Base-by-base conservation (phyloP, 2,329 filamentous ascomycete genomes). In the Chaetomium strumarium region DNA sequence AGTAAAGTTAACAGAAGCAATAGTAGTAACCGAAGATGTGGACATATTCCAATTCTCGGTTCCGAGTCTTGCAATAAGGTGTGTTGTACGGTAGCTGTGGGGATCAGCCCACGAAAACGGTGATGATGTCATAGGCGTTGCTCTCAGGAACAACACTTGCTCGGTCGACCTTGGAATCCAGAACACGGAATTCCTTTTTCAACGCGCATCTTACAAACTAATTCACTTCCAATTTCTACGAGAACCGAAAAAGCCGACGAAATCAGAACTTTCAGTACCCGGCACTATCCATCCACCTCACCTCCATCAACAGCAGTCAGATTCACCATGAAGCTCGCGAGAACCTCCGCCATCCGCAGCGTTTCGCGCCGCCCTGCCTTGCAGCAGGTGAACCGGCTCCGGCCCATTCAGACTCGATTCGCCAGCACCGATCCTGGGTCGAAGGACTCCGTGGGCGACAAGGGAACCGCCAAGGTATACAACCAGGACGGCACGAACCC, bases 401-500 rank as follows among this genome's bases (percentile, higher is more conserved):
- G 31, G 16, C 46, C 33, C 8, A 24, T n/a, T 12, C 39, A 51
- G 2, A 37, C 24, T 11, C 48, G 55, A 2, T 40, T 53, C 16
- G 45, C 36, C 10, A 52, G 39, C 48, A 54, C 47, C 29, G 33
- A 38, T 12, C 29, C 47, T 4, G 34, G 34, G 11, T 47, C 49
- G 8, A 46, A 37, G 14, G 42, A 31, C 8, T 34, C 45, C 2
- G 52, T 55, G 9, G 55, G 50, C 2, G 48, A 59, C 33, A 57
- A 57, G 38, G 53, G 51, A 1, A 54, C 53, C 1, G 43, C 48
- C 8, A 55, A 59, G 39, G 46, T 38, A 34, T 59, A 57, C 46
- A 53, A 59, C 48, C 55, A 57, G 51, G 57, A 55, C 46, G 57
- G 57, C 16, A 57, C 57, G 10, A 52, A 57, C 17, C 55, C 57